A percentile compares a stretch with the other conserved stretches of the same genome.
Evolutionary conservation across 2,329 filamentous ascomycete species (phyloP).

Genomic region (Xylariaceae sp.): DNA sequence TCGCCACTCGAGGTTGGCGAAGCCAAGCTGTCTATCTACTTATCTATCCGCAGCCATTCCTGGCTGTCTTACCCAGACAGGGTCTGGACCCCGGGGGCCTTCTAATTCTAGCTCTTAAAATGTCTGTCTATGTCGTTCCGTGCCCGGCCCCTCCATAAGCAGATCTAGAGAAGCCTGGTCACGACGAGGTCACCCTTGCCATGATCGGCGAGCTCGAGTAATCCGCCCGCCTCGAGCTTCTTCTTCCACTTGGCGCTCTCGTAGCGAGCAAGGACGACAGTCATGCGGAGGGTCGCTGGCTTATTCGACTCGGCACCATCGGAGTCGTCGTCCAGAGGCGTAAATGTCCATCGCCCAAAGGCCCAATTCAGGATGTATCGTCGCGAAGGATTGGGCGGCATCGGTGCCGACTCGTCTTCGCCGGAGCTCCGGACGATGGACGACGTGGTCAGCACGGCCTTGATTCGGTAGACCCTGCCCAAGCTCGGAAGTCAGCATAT

Average conservation of each 20-base stretch:
- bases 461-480: slow-evolving; percentile 93
- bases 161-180: slow-evolving; percentile 31
- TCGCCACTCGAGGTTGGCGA: too few relatives aligned
- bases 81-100: too few relatives aligned
- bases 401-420: slow-evolving; percentile 31
- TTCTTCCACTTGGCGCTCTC: slow-evolving; percentile 74
- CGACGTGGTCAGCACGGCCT: slow-evolving; percentile 53
- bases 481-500: too few relatives aligned
- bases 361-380: slow-evolving; percentile 97
- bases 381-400: slow-evolving; percentile 19
- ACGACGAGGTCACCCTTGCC: slow-evolving; percentile 44
- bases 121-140: too few relatives aligned
- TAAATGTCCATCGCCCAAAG: slow-evolving; percentile 92
- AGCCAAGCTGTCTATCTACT: too few relatives aligned
- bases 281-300: slow-evolving; percentile 58
- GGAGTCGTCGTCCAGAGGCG: slow-evolving; percentile 41
- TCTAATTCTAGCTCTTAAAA: too few relatives aligned
- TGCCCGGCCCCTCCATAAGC: too few relatives aligned
- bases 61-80: too few relatives aligned
- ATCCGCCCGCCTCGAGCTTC: slow-evolving; percentile 53
- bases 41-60: too few relatives aligned
- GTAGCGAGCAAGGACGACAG: slow-evolving; percentile 64
- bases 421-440: slow-evolving; percentile 42
- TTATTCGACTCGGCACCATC: slow-evolving; percentile 47
- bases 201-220: slow-evolving; percentile 41